These are phyloP conservation scores for Tricladium varicosporioides DNA, from an alignment of 2,329 filamentous ascomycete genomes.

Conservation along the genomic window DNA sequence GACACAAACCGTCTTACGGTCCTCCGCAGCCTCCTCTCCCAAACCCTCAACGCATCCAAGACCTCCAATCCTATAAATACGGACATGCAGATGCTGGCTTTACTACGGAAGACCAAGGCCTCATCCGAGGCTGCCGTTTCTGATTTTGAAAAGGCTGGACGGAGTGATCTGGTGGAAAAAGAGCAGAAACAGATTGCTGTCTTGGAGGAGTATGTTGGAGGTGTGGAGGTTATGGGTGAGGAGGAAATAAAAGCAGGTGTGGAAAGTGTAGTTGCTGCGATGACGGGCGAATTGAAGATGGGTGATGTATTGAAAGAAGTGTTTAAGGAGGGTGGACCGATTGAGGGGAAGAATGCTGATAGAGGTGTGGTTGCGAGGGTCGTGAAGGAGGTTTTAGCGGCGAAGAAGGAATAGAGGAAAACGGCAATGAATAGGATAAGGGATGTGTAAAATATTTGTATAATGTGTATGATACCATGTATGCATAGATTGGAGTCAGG, in stretches of 20 bases:
- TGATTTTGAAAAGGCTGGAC: constrained; percentile 62
- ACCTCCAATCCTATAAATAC: constrained; percentile 66
- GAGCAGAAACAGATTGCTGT: constrained; percentile 65
- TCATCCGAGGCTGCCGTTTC: constrained; percentile 55
- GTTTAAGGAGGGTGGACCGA: constrained; percentile 29
- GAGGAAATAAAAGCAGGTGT: constrained; percentile 58
- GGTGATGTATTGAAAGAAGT: constrained; percentile 65
- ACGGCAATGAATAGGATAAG: too few relatives aligned
- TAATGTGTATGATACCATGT: too few relatives aligned
- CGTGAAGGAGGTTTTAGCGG: too few relatives aligned
- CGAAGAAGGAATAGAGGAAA: too few relatives aligned
- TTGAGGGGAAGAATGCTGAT: too few relatives aligned
- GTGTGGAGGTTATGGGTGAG: constrained; percentile 54
- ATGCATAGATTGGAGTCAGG: too few relatives aligned
- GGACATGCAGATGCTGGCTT: constrained; percentile 65
- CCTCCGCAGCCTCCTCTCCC: constrained; percentile 65
- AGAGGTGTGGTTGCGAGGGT: too few relatives aligned
- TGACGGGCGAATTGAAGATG: constrained; percentile 43
- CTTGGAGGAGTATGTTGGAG: constrained; percentile 61
- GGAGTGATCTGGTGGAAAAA: constrained; percentile 68
- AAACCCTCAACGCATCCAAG: constrained; percentile 74
- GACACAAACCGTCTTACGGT: constrained; percentile 64
- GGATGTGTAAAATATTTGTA: too few relatives aligned
- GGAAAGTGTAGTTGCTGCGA: constrained; percentile 42
- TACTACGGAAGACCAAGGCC: constrained; percentile 64